Conservation (phyloP, 495 filamentous ascomycete genomes). For the Penicillium manginii region DNA sequence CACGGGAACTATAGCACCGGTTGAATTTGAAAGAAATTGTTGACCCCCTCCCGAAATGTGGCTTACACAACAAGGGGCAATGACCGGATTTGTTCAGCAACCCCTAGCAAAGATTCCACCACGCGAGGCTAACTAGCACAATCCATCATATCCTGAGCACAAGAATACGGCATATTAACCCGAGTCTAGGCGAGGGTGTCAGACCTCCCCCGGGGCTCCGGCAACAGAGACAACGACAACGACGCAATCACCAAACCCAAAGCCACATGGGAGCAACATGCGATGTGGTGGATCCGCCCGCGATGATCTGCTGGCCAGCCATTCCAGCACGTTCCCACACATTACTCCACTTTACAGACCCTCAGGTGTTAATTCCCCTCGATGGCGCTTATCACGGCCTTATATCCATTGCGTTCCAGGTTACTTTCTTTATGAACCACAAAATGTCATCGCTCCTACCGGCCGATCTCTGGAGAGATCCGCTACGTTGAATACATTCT, state of each 20-base stretch:
- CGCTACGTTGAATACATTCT: constrained; percentile 6
- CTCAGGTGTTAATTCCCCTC: neutral
- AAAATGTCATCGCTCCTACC: constrained; percentile 15
- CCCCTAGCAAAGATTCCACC: neutral
- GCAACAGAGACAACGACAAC: neutral
- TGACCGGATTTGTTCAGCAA: neutral
- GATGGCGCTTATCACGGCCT: constrained; percentile 21
- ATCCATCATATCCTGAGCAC: neutral
- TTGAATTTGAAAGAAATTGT: neutral
- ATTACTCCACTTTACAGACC: constrained; percentile 20
- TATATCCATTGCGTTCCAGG: constrained; percentile 6
- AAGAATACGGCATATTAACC: neutral
- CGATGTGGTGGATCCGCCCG: constrained; percentile 17
- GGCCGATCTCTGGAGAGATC: constrained; percentile 19
- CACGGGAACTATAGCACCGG: constrained; percentile 10
- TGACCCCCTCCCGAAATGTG: neutral
- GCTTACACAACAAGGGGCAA: neutral
- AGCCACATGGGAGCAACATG: constrained; percentile 29
- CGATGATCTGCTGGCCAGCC: constrained; percentile 36
- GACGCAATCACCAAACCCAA: constrained; percentile 8
- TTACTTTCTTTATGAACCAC: constrained; percentile 4
- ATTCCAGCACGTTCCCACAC: constrained; percentile 39
- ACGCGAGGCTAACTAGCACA: neutral
- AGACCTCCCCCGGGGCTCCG: neutral
- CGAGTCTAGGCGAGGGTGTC: constrained; percentile 3